Evolutionary conservation across 768 basidiomycete species (phyloP).

Genomic region (Tephrocybe sp.): DNA sequence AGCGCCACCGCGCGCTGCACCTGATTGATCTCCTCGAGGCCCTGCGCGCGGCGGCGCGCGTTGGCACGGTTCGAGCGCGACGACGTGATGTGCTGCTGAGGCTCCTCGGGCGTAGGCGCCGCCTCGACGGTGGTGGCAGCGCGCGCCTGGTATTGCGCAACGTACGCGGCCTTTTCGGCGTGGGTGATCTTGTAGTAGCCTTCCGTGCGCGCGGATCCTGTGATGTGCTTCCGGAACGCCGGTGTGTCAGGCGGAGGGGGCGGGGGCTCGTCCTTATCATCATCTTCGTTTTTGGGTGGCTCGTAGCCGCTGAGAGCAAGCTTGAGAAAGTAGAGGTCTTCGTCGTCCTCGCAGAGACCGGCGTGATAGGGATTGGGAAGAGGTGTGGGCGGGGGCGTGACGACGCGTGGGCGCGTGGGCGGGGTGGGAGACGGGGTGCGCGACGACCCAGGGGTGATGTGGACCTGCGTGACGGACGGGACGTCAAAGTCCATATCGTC

Average conservation of each 20-base stretch:
- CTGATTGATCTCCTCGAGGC: conserved; percentile 93
- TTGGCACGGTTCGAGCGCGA: conserved; percentile 92
- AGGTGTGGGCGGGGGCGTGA: conserved; percentile 42
- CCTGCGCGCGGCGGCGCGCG: conserved; percentile 87
- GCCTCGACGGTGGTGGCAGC: conserved; percentile 39
- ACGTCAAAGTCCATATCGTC: conserved; percentile 48
- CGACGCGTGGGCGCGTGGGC: conserved; percentile 32
- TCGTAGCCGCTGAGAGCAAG: conserved; percentile 50
- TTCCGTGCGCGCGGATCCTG: conserved; percentile 89
- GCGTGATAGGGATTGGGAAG: conserved; percentile 54
- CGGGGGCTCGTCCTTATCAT: conserved; percentile 20
- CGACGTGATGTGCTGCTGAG: conserved; percentile 60
- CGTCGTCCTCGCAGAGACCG: conserved; percentile 80
- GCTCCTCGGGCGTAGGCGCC: conserved; percentile 44
- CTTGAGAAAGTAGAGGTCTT: conserved; percentile 81
- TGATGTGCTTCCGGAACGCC: conserved; percentile 73
- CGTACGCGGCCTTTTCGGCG: conserved; percentile 87
- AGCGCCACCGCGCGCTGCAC: conserved; percentile 78
- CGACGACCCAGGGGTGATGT: conserved; percentile 43
- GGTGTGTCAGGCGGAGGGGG: conserved; percentile 39
- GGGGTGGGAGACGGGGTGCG: conserved; percentile 47
- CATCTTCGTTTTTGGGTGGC: conserved; percentile 22
- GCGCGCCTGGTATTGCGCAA: conserved; percentile 82
- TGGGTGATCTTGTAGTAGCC: conserved; percentile 96
- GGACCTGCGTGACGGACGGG: conserved; percentile 52